Conservation (phyloP, 495 filamentous ascomycete species). For the Talaromyces stipitatus region DNA sequence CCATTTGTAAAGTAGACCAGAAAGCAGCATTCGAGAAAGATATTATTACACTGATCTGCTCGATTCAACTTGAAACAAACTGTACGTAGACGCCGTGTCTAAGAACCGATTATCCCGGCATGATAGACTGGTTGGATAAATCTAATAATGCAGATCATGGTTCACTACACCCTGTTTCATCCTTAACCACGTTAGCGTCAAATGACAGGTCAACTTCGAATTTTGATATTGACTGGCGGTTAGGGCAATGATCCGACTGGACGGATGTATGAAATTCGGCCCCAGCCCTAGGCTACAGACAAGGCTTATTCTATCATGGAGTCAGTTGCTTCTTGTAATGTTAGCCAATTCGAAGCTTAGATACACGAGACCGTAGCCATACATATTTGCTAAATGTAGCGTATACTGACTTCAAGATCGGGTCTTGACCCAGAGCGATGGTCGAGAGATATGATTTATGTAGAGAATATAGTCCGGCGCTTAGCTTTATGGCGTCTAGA, state of each 20-base stretch:
- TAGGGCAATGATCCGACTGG: not conserved
- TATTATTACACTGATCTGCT: not conserved
- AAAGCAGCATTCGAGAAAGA: not conserved
- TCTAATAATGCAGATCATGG: not conserved
- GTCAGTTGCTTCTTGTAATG: not conserved
- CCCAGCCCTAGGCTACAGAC: too few relatives aligned
- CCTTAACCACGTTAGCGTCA: not conserved
- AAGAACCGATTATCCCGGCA: too few relatives aligned
- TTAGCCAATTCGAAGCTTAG: too few relatives aligned
- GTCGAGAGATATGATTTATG: too few relatives aligned
- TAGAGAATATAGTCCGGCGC: not conserved
- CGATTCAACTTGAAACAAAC: not conserved
- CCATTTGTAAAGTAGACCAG: too few relatives aligned
- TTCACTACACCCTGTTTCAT: not conserved
- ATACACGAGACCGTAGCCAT: too few relatives aligned
- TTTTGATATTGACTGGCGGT: not conserved
- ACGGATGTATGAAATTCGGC: too few relatives aligned
- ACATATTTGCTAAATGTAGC: too few relatives aligned
- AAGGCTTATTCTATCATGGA: not conserved
- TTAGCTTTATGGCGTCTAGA: not conserved
- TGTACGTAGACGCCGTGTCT: too few relatives aligned
- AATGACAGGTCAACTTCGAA: not conserved
- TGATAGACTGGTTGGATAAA: not conserved
- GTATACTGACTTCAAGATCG: too few relatives aligned
- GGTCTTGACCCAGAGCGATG: too few relatives aligned